These are phyloP conservation scores for Zoysia pacifica DNA, from an alignment of 176 grass and related monocot species.

Conservation along the genomic window DNA sequence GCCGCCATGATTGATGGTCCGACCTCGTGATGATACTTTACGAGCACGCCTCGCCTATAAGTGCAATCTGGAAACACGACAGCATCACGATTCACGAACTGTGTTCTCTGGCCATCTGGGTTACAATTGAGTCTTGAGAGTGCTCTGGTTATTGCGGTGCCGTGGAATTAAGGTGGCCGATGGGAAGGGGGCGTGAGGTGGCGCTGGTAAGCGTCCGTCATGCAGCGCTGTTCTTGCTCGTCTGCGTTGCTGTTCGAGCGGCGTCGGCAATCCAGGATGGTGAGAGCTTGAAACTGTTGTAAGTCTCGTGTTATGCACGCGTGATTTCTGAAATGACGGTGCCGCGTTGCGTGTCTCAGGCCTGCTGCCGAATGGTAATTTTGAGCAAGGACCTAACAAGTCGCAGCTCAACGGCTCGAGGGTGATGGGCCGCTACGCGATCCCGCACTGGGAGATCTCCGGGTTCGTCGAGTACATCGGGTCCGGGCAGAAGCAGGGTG, in stretches of 20 bases:
- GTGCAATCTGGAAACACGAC: background rate
- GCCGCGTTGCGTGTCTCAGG: constrained; percentile 21
- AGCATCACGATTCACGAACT: background rate
- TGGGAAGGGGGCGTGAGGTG: constrained; percentile 4
- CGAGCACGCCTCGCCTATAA: constrained; percentile 24
- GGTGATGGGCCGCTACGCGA: constrained; percentile 44
- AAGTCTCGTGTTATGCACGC: background rate
- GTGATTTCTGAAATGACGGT: background rate
- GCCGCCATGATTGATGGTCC: constrained; percentile 20
- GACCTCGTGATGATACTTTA: background rate
- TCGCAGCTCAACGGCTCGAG: constrained; percentile 44
- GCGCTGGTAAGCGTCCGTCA: background rate
- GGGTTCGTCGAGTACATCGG: constrained; percentile 62
- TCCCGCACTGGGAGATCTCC: constrained; percentile 51
- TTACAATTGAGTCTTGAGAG: background rate
- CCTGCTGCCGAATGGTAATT: constrained; percentile 59
- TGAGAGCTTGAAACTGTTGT: constrained; percentile 14
- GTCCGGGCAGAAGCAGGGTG: constrained; percentile 49
- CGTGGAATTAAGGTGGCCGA: background rate
- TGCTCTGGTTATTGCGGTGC: background rate
- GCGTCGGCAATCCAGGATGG: constrained; percentile 37
- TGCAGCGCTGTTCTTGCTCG: constrained; percentile 23
- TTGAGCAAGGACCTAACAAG: constrained; percentile 48
- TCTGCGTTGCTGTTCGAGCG: constrained; percentile 23
- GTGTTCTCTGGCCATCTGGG: background rate